Base-by-base conservation (phyloP, 75 land plant genomes). In the Larix kaempferi region DNA sequence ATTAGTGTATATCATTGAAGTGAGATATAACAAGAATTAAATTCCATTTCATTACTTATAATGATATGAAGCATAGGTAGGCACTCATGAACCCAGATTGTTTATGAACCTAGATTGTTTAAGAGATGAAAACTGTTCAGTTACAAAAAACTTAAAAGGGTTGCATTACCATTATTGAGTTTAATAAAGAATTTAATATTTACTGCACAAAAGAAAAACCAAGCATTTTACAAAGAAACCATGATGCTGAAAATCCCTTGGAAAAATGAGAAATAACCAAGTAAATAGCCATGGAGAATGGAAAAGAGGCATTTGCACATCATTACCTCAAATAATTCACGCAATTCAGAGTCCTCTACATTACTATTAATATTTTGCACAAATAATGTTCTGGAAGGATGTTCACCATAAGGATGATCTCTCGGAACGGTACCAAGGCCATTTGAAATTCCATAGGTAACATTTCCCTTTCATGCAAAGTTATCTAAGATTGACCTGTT, bases 321-420 rank as follows among this genome's bases (percentile, higher is more conserved):
- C 2, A 52, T 72, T 83, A 97, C 99, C 95, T 97, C 95, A 83
- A 97, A 97, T 17, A 97, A 85, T 25, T 83, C 61, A 15, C 86
- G 81, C 19, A 97, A 81, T 74, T 97, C 99, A 44, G 92, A 82
- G 85, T 97, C 99, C 56, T 94, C 98, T 27, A 97, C 91, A 78
- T 94, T 97, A 59, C 93, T 94, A 77, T 94, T 94, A 27, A 97
- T 97, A 74, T 97, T 97, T 27, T 98, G 58, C 4, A 97, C 95
- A 83, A 97, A 97, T 21, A 97, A 79, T 57, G 99, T 97, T 76
- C 99, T 87, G 12, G 99, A 98, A 22, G 99, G 99, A 79, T 93
- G 94, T 79, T 95, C 99, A 11, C 98, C 93, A 85, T 78, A 93
- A 59, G 98, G 98, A 79, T 95, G 98, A 78, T 95, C 98, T 52